These are phyloP conservation scores for Torulaspora delbrueckii DNA, from an alignment of 805 yeast species.

Conservation along the genomic window DNA sequence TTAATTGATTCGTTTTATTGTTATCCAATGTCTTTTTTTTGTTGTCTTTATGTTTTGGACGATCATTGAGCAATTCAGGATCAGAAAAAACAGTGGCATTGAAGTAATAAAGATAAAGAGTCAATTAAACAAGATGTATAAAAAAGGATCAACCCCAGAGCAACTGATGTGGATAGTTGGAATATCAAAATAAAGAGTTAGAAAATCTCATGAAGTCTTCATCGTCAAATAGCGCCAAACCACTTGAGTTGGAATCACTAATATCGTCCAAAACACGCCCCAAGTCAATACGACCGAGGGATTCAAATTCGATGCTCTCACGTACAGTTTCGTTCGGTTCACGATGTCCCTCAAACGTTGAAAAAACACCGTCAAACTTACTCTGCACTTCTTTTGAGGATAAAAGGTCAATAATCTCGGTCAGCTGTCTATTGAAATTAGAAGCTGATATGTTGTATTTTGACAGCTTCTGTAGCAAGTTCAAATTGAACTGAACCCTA, in stretches of 20 bases:
- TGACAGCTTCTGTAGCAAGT: constrained; percentile 16
- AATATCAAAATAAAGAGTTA: not conserved
- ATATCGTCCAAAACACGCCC: constrained; percentile 12
- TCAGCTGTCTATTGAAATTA: constrained; percentile 17
- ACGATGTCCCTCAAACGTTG: not conserved
- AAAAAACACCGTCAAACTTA: constrained; percentile 5
- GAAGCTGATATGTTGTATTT: constrained; percentile 17
- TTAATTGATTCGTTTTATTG: no score
- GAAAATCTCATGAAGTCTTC: constrained; percentile 14
- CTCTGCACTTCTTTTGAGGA: constrained; percentile 11
- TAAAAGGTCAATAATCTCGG: constrained; percentile 19
- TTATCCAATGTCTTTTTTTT: no score
- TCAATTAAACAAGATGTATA: not conserved
- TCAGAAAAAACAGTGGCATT: no score
- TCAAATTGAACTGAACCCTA: constrained; percentile 14
- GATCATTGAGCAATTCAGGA: no score
- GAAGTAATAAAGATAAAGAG: no score
- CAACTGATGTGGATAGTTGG: not conserved
- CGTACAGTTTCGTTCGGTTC: not conserved
- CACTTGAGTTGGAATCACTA: constrained; percentile 2
- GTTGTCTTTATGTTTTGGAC: no score
- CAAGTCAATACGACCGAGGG: constrained; percentile 13
- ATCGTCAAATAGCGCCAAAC: constrained; percentile 7
- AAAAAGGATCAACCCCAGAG: not conserved
- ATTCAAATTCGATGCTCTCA: constrained; percentile 4